Base-by-base conservation (phyloP, 371 early-diverging fungal genomes). In the Rhizopus microsporus region DNA sequence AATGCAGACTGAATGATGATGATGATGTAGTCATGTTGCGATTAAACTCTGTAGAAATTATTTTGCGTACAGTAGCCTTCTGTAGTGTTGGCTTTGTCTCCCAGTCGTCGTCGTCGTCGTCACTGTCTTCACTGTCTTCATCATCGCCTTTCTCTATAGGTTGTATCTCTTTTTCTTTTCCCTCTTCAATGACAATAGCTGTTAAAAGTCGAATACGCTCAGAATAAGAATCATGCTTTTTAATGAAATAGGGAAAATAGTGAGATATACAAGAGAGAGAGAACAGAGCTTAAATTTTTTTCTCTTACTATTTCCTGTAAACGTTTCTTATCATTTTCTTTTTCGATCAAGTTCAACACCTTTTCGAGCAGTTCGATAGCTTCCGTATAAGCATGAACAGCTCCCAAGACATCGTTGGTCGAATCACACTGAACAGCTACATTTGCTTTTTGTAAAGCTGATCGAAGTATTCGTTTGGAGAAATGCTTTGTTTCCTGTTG, bases 381-480 rank as follows among this genome's bases (percentile, higher is more conserved):
- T 49, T 80, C 80, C 34, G 71, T 68, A 51, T 80, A 80, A 1
- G 77, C 71, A 29, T 63, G 71, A 43, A 80, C 69, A 13, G 80
- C 80, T 7, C 77, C 77, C 12, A 61, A 32, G 7, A 77, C 69
- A 53, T 80, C 70, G 52, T 77, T 80, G 8, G 64, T 65, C 13
- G 71, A 67, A 59, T 80, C 80, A 56, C 71, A 72, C 37, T 73
- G 63, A 16, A 80, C 80, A 23, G 80, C 80, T 4, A 60, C 56
- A 53, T 80, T 77, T 4, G 80, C 80, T 52, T 73, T 74, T 58
- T 74, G 74, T 42, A 80, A 59, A 7, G 80, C 80, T 13, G 75
- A 66, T 32, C 70, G 67, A 39, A 80, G 47, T 48, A 76, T 70
- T 42, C 65, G 62, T 60, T 73, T 76, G 4, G 75, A 75, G 33